Evolutionary conservation across 192 early-diverging fungal species (phyloP), one percentile per base, ranked within the genome.

Genomic region (Rhizophagus prolifer): DNA sequence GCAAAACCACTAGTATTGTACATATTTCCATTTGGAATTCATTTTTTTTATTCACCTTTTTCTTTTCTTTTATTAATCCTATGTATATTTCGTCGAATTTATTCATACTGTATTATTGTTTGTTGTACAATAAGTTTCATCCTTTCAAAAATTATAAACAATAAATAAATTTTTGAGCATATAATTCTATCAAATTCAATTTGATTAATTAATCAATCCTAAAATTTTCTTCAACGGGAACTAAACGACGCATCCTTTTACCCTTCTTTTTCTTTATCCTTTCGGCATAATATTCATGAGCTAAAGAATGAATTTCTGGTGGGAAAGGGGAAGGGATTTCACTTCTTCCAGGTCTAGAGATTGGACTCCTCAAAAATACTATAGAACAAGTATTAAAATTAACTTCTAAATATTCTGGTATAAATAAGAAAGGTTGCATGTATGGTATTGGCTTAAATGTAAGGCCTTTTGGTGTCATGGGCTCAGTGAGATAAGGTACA

Each of bases 381-480:
- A 89, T 86, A 38, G 93, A 93, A 90, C 95, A 96, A 9, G 92
- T 95, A 81, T 93, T 92, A 86, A 96, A 99, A 86, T 95, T 92
- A 65, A 99, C 96, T 85, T 99, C 97, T 31, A 99, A 91, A 82
- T 99, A 99, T 66, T 95, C 90, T 9, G 97, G 97, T 23, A 96
- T 88, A 81, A 97, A 99, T 90, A 99, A 92, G 88, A 92, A 96
- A 13, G 97, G 95, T 80, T 94, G 92, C 81, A 91, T 89, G 81
- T 93, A 99, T 19, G 89, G 88, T 38, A 82, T 87, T 14, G 91
- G 87, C n/a, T 79, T 82, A 79, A 92, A 94, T 21, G 80, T 58
- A 60, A 67, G n/a, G 6, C 60, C 70, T 6, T 64, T 50, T 25
- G 62, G 28, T 58, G 70, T 60, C 16, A 26, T 36, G 2, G 79